Conservation (phyloP, 1,284 basidiomycete species). For the Moesziomyces sp. region DNA sequence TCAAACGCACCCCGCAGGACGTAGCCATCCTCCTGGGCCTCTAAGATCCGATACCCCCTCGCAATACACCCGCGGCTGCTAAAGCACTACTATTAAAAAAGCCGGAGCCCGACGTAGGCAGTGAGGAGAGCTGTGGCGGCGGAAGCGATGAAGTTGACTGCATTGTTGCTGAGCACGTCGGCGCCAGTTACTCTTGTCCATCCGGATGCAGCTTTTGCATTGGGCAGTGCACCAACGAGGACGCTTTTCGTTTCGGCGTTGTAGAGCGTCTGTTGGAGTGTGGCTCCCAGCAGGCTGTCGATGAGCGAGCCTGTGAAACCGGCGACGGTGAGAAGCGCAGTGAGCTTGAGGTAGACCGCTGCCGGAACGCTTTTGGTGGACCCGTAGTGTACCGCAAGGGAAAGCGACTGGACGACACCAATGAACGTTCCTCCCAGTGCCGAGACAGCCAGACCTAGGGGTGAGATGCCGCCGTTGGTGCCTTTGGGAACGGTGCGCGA, state of each 20-base stretch:
- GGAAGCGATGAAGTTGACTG: constrained; percentile 58
- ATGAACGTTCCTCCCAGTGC: constrained; percentile 75
- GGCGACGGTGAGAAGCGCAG: constrained; percentile 68
- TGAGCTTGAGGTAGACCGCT: constrained; percentile 73
- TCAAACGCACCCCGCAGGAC: constrained; percentile 33
- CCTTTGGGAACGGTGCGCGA: constrained; percentile 87
- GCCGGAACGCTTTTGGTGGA: not conserved
- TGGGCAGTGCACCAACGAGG: constrained; percentile 67
- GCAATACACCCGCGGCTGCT: too few relatives aligned
- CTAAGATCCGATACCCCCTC: constrained; percentile 1
- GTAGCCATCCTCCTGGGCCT: constrained; percentile 48
- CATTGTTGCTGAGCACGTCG: constrained; percentile 81
- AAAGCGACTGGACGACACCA: constrained; percentile 70
- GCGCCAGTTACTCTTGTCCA: constrained; percentile 76
- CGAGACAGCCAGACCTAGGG: constrained; percentile 79
- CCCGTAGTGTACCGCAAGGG: constrained; percentile 68
- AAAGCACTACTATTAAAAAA: constrained; percentile 10
- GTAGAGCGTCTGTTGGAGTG: constrained; percentile 84
- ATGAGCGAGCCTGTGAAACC: constrained; percentile 73
- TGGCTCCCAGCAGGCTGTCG: constrained; percentile 78
- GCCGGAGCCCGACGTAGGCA: constrained; percentile 22
- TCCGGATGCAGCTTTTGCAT: constrained; percentile 55
- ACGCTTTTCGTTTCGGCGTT: constrained; percentile 75
- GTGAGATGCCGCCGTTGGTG: constrained; percentile 88
- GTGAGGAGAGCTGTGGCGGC: constrained; percentile 23